Percentiles rank a stretch among this genome's conserved stretches.
phyloP scores from a whole-genome alignment of 108 stramenopile genomes.

The Discostella pseudostelligera region DNA sequence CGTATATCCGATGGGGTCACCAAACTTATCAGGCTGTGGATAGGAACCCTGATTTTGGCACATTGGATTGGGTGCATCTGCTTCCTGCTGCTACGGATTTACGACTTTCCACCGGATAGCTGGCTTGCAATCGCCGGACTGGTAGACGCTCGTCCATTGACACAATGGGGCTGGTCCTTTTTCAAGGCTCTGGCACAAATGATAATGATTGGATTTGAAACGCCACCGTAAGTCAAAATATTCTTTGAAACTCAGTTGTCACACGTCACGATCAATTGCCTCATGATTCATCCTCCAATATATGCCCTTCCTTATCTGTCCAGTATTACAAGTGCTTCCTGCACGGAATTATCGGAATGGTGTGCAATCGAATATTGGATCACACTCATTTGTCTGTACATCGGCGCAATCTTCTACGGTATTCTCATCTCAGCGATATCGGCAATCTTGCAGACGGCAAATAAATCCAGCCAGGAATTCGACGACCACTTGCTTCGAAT shows the following conservation, averaged over 20 bases:
- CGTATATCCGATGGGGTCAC: slow-evolving; percentile 61
- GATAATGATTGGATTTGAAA: slow-evolving; percentile 76
- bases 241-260: not conserved
- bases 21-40: slow-evolving; percentile 47
- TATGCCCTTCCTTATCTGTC: not conserved
- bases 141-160: slow-evolving; percentile 23
- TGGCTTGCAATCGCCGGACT: slow-evolving; percentile 61
- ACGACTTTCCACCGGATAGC: slow-evolving; percentile 57
- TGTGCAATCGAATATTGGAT: slow-evolving; percentile 63
- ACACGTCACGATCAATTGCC: not conserved
- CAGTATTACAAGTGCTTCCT: slow-evolving; percentile 58
- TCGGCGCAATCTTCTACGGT: slow-evolving; percentile 65
- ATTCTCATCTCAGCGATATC: slow-evolving; percentile 66
- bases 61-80: slow-evolving; percentile 75
- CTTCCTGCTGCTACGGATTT: slow-evolving; percentile 50
- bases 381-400: slow-evolving; percentile 58
- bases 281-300: not conserved
- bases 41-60: slow-evolving; percentile 54
- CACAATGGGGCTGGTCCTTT: slow-evolving; percentile 64
- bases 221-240: slow-evolving; percentile 49
- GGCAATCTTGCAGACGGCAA: slow-evolving; percentile 52
- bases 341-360: slow-evolving; percentile 52
- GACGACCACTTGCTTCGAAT: slow-evolving; percentile 55
- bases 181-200: slow-evolving; percentile 71
- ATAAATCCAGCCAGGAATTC: slow-evolving; percentile 59